These are phyloP conservation scores for Syzygium aqueum DNA, from an alignment of 345 rosid genomes.

Conservation along the genomic window DNA sequence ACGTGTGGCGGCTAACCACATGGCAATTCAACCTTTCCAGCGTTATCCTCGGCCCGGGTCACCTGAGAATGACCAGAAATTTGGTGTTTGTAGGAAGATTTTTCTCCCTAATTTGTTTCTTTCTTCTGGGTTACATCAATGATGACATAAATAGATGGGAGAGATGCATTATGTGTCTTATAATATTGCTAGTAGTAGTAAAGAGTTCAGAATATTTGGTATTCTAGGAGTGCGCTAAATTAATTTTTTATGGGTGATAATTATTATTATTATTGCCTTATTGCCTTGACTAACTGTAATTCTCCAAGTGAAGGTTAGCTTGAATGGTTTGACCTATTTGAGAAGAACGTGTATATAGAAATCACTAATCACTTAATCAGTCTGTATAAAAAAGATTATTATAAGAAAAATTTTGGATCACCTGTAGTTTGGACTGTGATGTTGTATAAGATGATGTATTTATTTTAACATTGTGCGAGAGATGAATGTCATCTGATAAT, in stretches of 20 bases:
- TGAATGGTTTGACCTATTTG: not conserved
- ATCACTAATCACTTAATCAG: not conserved
- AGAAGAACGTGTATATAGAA: not conserved
- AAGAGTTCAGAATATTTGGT: not conserved
- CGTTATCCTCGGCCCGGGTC: not conserved
- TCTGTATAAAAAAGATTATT: not conserved
- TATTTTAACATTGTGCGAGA: not conserved
- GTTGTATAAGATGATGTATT: not conserved
- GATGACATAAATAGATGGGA: not conserved
- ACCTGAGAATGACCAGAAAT: not conserved
- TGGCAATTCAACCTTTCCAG: not conserved
- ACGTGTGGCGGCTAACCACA: not conserved
- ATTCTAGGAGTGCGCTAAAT: not conserved
- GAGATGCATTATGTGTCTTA: not conserved
- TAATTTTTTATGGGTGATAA: not conserved
- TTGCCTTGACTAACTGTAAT: not conserved
- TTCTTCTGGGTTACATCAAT: not conserved
- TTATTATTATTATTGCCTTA: not conserved
- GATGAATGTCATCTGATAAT: not conserved
- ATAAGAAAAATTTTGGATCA: not conserved
- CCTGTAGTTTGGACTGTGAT: not conserved
- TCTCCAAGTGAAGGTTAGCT: not conserved
- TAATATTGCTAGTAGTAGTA: not conserved
- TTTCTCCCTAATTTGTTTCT: not conserved
- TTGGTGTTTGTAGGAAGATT: not conserved